Conservation (phyloP, 2,329 filamentous ascomycete species). For the Verticillium klebahnii region DNA sequence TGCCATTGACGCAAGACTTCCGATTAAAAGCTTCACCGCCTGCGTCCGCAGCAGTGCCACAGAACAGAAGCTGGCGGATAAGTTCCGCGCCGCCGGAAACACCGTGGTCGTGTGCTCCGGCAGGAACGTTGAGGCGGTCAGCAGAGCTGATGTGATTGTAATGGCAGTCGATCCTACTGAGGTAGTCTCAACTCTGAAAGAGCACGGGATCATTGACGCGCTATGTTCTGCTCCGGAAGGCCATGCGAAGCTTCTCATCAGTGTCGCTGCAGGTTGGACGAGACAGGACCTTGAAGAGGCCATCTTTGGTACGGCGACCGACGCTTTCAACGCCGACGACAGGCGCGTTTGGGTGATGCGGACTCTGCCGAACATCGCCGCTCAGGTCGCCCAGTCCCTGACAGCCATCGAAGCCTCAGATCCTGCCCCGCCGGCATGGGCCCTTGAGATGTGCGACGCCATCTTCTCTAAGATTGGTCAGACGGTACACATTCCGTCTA, state of each 20-base stretch:
- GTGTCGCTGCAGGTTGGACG: conserved; percentile 46
- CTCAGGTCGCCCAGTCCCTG: conserved; percentile 24
- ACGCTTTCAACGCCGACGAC: conserved; percentile 4
- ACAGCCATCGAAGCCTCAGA: conserved; percentile 25
- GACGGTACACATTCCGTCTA: conserved; percentile 42
- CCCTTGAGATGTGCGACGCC: conserved; percentile 25
- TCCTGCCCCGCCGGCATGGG: conserved; percentile 12
- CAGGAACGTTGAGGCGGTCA: conserved; percentile 26
- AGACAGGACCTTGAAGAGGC: conserved; percentile 29
- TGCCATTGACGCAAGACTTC: conserved; percentile 1
- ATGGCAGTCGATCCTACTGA: conserved; percentile 42
- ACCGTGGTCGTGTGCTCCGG: conserved; percentile 22
- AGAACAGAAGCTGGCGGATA: conserved; percentile 12
- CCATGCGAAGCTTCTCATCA: conserved; percentile 40
- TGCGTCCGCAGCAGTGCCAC: conserved; percentile 24
- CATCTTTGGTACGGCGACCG: conserved; percentile 23
- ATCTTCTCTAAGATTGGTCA: conserved; percentile 53
- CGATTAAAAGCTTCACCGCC: conserved; percentile 20
- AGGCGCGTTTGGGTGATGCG: conserved; percentile 21
- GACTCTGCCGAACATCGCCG: conserved; percentile 29
- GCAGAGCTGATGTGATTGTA: conserved; percentile 34
- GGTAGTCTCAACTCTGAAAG: conserved; percentile 29
- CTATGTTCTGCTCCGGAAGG: conserved; percentile 18
- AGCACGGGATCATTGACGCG: conserved; percentile 30
- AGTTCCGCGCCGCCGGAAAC: conserved; percentile 12